Conservation (phyloP, 129 eudicot genomes). For the Kitagawia praeruptora region DNA sequence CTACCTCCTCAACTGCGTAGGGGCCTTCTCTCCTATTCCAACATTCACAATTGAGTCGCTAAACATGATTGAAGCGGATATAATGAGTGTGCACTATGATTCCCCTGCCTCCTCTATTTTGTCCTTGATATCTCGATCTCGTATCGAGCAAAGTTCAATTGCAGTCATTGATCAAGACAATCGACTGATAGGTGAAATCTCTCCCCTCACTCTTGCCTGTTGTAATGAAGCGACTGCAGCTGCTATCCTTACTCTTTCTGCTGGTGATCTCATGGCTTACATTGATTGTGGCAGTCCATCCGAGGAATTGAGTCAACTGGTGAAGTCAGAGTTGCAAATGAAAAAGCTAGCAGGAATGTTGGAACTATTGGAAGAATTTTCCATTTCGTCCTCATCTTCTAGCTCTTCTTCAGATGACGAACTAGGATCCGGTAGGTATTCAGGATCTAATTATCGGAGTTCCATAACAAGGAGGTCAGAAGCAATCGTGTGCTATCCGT, state of each 20-base stretch:
- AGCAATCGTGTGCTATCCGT: constrained; percentile 58
- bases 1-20: constrained; percentile 64
- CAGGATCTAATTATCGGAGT: constrained; percentile 38
- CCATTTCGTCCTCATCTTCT: constrained; percentile 28
- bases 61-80: constrained; percentile 40
- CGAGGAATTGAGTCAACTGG: constrained; percentile 56
- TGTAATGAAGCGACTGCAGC: constrained; percentile 78
- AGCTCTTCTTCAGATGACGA: constrained; percentile 83
- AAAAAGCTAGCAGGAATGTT: constrained; percentile 44
- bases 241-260: constrained; percentile 62
- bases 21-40: constrained; percentile 65
- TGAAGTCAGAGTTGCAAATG: constrained; percentile 46
- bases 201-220: constrained; percentile 59
- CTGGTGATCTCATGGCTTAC: constrained; percentile 79
- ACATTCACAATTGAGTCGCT: constrained; percentile 49
- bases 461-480: constrained; percentile 46
- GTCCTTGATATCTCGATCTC: constrained; percentile 28
- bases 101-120: constrained; percentile 49
- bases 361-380: constrained; percentile 56
- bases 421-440: constrained; percentile 25
- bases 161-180: constrained; percentile 59
- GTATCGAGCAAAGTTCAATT: constrained; percentile 46
- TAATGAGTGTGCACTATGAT: constrained; percentile 47
- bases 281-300: constrained; percentile 68
- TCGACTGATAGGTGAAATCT: constrained; percentile 67